Percentiles rank a stretch among this genome's conserved stretches.
Conservation (phyloP, 1,284 basidiomycete genomes). For the Wallemia ichthyophaga region DNA sequence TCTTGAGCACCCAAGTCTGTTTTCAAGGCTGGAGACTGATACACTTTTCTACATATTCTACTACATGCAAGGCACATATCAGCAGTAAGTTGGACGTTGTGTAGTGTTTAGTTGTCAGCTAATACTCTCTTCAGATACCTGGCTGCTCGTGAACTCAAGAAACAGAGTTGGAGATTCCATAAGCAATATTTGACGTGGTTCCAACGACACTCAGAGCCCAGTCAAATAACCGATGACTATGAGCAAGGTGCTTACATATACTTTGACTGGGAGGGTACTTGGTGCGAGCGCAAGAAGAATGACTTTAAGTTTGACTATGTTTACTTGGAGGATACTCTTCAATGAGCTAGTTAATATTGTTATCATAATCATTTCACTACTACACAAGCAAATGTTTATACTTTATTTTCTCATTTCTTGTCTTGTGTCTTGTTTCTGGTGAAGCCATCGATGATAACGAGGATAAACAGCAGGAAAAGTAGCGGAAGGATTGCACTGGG, state of each 20-base stretch:
- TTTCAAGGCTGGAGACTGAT: conserved; percentile 80
- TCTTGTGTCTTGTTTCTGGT: neutral
- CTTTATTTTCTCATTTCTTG: neutral
- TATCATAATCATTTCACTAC: neutral
- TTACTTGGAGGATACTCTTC: neutral
- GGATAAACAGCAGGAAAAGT: too few species aligned
- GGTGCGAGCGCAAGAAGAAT: conserved; percentile 94
- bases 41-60: conserved; percentile 99
- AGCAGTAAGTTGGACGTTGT: conserved; percentile 7
- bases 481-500: too few species aligned
- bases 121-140: conserved; percentile 31
- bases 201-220: conserved; percentile 94
- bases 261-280: conserved; percentile 89
- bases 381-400: neutral
- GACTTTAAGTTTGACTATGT: conserved; percentile 59
- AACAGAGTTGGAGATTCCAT: conserved; percentile 97
- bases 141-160: conserved; percentile 86
- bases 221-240: conserved; percentile 96
- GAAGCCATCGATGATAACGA: neutral
- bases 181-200: conserved; percentile 99
- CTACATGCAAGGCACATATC: conserved; percentile 18
- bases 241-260: conserved; percentile 65
- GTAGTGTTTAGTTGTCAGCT: neutral
- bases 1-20: conserved; percentile 58
- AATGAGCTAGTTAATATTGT: neutral